Evolutionary conservation across 2,329 filamentous ascomycete species (phyloP).

Genomic region (Hymenoscyphus scutula): DNA sequence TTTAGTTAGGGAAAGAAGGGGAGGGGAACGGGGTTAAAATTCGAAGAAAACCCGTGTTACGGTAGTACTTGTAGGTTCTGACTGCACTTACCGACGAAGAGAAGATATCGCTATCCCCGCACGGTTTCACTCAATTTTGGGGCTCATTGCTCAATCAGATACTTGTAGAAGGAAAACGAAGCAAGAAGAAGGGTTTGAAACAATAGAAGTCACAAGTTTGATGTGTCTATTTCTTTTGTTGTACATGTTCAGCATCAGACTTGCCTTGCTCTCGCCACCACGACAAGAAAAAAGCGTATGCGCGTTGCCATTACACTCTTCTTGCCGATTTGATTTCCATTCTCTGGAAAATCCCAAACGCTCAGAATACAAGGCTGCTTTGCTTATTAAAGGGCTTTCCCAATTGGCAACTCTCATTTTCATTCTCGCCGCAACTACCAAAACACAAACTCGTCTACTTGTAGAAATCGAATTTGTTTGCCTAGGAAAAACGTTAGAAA

Average conservation of each 20-base stretch:
- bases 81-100: too few relatives aligned
- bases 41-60: too few relatives aligned
- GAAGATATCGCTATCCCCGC: too few relatives aligned
- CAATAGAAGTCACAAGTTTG: neutral
- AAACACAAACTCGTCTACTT: constrained; percentile 50
- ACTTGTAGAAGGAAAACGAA: too few relatives aligned
- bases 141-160: too few relatives aligned
- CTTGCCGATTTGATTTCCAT: neutral
- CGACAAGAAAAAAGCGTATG: neutral
- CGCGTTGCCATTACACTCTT: neutral
- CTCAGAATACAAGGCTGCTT: neutral
- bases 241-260: constrained; percentile 4
- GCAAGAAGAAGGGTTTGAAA: neutral
- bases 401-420: neutral
- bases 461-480: constrained; percentile 88
- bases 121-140: too few relatives aligned
- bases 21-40: too few relatives aligned
- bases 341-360: neutral
- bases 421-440: neutral
- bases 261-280: neutral
- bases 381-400: neutral
- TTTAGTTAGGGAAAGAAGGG: too few relatives aligned
- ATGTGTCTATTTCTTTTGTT: constrained; percentile 5
- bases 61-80: too few relatives aligned
- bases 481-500: constrained; percentile 41